These are phyloP conservation scores for Backusella westeae DNA, from an alignment of 192 early-diverging fungal genomes.

Conservation along the genomic window DNA sequence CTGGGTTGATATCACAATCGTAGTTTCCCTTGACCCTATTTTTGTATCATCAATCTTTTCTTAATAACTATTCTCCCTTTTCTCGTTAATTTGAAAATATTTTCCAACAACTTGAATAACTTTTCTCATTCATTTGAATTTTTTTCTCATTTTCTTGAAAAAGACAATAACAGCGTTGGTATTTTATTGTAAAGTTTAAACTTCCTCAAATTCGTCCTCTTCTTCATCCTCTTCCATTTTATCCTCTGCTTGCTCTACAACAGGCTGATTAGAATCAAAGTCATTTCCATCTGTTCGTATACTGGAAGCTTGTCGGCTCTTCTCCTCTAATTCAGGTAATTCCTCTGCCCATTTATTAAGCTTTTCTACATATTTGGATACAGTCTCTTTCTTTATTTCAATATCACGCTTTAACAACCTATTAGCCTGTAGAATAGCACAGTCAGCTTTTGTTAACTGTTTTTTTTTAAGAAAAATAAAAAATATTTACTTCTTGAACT, in stretches of 20 bases:
- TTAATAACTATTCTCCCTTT: too few species aligned
- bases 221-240: not conserved
- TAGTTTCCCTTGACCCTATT: too few species aligned
- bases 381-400: not conserved
- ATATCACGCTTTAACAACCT: not conserved
- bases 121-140: too few species aligned
- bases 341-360: not conserved
- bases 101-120: too few species aligned
- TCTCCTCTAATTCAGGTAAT: not conserved
- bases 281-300: not conserved
- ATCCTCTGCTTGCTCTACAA: not conserved
- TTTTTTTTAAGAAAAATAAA: not conserved
- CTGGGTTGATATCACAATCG: too few species aligned
- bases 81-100: too few species aligned
- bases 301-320: slow-evolving; percentile 1
- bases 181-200: not conserved
- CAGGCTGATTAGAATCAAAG: not conserved
- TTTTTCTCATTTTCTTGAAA: too few species aligned
- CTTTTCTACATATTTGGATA: not conserved
- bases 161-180: not conserved
- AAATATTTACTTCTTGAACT: not conserved
- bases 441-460: not conserved
- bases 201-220: not conserved
- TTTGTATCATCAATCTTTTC: too few species aligned
- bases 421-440: not conserved